phyloP scores from a whole-genome alignment of 2,329 filamentous ascomycete species.

The Chrysoporthe deuterocubensis region DNA sequence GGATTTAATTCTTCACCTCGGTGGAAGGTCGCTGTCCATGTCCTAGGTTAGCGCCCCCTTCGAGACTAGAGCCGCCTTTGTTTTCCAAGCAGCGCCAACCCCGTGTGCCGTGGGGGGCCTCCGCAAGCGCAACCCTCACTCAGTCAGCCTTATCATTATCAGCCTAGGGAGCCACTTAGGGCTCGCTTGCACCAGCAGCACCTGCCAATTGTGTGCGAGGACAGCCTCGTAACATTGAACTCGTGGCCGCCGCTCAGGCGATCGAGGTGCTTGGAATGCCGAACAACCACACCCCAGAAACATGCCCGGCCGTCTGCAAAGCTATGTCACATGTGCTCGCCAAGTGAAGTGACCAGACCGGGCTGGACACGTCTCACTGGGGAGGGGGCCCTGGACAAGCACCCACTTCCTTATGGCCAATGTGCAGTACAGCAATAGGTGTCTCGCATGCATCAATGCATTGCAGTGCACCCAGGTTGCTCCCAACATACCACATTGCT shows the following conservation, averaged over 20 bases:
- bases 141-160: not conserved
- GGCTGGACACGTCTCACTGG: not conserved
- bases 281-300: not conserved
- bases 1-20: not conserved
- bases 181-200: not conserved
- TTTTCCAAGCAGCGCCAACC: not conserved
- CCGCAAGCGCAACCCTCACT: not conserved
- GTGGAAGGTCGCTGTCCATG: not conserved
- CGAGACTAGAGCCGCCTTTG: not conserved
- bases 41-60: not conserved
- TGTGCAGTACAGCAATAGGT: not conserved
- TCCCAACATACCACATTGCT: not conserved
- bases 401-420: no score
- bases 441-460: not conserved
- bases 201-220: not conserved
- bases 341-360: not conserved
- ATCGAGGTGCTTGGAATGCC: not conserved
- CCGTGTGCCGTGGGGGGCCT: not conserved
- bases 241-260: not conserved
- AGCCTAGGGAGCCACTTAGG: not conserved
- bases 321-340: not conserved
- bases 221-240: not conserved
- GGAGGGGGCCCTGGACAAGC: no score
- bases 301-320: not conserved
- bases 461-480: not conserved